Evolutionary conservation across 2,329 filamentous ascomycete genomes (phyloP), one percentile per base, ranked within the genome.

Genomic region (Neonectria sp.): DNA sequence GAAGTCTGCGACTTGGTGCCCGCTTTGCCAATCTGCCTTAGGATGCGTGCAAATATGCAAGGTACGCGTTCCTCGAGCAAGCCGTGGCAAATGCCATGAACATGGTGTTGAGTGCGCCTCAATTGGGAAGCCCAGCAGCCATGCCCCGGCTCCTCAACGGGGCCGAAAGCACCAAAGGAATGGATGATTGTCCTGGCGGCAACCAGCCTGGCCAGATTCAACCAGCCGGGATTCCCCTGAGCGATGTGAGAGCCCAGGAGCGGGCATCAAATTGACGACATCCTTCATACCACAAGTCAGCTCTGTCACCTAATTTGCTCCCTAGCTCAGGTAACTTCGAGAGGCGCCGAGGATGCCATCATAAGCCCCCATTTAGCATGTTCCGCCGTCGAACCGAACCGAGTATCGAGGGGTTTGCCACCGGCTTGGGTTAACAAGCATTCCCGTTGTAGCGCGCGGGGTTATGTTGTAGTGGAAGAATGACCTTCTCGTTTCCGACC

Each of bases 271-370:
- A 31, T 58, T 58, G 56, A 60, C 35, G 60, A 8, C 24, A 55
- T 64, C 49, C 35, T 31, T 53, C 27, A 59, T 31, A 46, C 37
- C 21, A 52, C 53, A 55, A 40, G 43, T 25, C 29, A 35, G 49
- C 45, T 33, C 46, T 35, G 49, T 55, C 35, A 59, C 48, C 46
- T 53, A 55, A 71, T 63, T 59, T n/a, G 33, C 40, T 53, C 33
- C 45, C 29, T 48, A 48, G 55, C 29, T 59, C 58, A 64, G 59
- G 49, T 46, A 49, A 48, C 67, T 65, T 56, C 58, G 48, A 65
- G 17, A 21, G 48, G 31, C 51, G 24, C 6, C 21, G 51, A 56
- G 27, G 57, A 55, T 46, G 33, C 37, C 35, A 65, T 60, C 51
- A 56, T 52, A 40, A 46, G 21, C n/a, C 33, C 51, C 37, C 33